These are phyloP conservation scores for Suhomyces vadensis DNA, from an alignment of 805 yeast genomes.

Conservation along the genomic window DNA sequence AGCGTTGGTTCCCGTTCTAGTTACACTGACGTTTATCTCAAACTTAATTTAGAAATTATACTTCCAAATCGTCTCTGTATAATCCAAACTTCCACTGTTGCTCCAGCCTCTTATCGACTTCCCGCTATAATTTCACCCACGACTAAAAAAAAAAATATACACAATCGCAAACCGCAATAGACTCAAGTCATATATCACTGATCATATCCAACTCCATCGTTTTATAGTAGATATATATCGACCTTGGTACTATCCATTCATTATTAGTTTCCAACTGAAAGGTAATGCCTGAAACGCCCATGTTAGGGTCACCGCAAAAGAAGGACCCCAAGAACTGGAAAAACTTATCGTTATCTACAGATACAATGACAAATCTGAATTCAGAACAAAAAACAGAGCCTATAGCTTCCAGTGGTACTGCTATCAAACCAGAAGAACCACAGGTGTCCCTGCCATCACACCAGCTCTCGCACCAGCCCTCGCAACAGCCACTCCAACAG, in stretches of 20 bases:
- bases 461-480: not conserved
- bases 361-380: too few relatives aligned
- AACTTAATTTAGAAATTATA: too few relatives aligned
- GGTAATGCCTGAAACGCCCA: slow-evolving; percentile 1
- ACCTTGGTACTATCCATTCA: too few relatives aligned
- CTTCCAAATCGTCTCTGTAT: too few relatives aligned
- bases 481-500: not conserved
- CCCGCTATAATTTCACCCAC: not conserved
- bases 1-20: too few relatives aligned
- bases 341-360: not conserved
- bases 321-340: not conserved
- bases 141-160: not conserved
- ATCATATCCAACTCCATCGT: too few relatives aligned
- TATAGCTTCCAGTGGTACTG: not conserved
- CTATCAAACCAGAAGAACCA: not conserved
- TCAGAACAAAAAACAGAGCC: too few relatives aligned
- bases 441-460: not conserved
- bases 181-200: too few relatives aligned
- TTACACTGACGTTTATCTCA: too few relatives aligned
- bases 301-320: not conserved
- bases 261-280: too few relatives aligned
- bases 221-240: too few relatives aligned
- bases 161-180: slow-evolving; percentile 2
- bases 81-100: too few relatives aligned
- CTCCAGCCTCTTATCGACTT: slow-evolving; percentile 3